phyloP scores from a whole-genome alignment of 108 stramenopile genomes.

The Fistulifera pelliculosa region DNA sequence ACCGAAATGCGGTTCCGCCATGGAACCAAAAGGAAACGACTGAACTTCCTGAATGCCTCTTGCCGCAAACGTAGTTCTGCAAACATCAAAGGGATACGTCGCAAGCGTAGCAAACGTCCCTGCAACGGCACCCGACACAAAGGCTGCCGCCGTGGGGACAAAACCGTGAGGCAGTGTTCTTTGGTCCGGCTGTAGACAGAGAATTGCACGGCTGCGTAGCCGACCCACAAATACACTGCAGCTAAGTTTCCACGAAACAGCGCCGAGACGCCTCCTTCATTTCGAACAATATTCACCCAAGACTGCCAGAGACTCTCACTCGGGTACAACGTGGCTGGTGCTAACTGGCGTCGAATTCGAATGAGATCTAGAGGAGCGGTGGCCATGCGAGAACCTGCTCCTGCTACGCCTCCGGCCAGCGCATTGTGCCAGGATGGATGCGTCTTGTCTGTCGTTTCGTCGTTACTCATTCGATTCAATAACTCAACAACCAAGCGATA shows the following conservation, averaged over 20 bases:
- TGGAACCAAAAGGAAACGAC: constrained; percentile 5
- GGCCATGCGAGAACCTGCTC: constrained; percentile 40
- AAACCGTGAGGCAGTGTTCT: background rate
- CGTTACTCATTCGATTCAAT: no score
- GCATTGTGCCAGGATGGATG: constrained; percentile 33
- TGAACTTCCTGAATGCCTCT: constrained; percentile 26
- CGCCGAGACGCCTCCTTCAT: constrained; percentile 70
- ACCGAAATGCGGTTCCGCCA: constrained; percentile 7
- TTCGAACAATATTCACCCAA: constrained; percentile 36
- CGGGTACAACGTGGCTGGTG: constrained; percentile 14
- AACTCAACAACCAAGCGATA: no score
- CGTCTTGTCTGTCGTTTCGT: background rate
- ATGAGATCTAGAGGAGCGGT: constrained; percentile 89
- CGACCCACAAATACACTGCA: constrained; percentile 87
- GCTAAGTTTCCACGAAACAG: constrained; percentile 88
- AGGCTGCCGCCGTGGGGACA: constrained; percentile 26
- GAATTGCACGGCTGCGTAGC: constrained; percentile 87
- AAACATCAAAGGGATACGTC: constrained; percentile 92
- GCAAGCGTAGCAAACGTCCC: constrained; percentile 72
- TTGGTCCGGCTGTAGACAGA: constrained; percentile 14
- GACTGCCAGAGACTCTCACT: constrained; percentile 7
- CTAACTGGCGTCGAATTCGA: constrained; percentile 81
- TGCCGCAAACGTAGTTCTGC: constrained; percentile 85
- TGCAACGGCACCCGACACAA: constrained; percentile 70
- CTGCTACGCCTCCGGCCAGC: constrained; percentile 34